Evolutionary conservation across 208 protist species (phyloP).

Genomic region (Naegleria fowleri): DNA sequence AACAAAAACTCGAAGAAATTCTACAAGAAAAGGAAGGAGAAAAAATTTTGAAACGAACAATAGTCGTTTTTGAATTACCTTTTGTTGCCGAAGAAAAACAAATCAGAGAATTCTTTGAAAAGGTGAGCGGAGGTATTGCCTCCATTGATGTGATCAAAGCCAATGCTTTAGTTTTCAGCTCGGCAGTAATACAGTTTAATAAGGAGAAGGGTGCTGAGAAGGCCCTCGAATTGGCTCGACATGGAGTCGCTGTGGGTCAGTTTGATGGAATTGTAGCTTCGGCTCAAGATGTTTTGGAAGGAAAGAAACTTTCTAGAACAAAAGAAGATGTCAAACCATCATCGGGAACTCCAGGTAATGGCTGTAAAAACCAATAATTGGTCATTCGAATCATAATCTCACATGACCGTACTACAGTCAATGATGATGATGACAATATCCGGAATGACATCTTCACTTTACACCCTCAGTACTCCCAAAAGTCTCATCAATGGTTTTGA

Average conservation of each 20-base stretch:
- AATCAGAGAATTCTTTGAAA: slow-evolving; percentile 7
- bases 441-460: not conserved
- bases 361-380: not conserved
- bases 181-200: slow-evolving; percentile 17
- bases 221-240: not conserved
- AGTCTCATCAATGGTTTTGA: not conserved
- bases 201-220: not conserved
- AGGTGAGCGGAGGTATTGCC: not conserved
- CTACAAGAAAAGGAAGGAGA: not conserved
- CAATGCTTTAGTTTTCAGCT: not conserved
- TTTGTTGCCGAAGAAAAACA: slow-evolving; percentile 19
- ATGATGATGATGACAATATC: not conserved
- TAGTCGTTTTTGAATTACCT: slow-evolving; percentile 10
- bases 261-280: not conserved
- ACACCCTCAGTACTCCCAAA: not conserved
- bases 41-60: slow-evolving; percentile 9
- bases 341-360: not conserved
- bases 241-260: not conserved
- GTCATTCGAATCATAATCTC: no score
- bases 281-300: slow-evolving; percentile 10
- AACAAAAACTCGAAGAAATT: not conserved
- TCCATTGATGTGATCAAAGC: not conserved
- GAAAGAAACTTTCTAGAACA: not conserved
- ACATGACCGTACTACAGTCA: no score
- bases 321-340: not conserved